Base-by-base conservation (phyloP, 352 stramenopile genomes). In the Globisporangium alternatum region DNA sequence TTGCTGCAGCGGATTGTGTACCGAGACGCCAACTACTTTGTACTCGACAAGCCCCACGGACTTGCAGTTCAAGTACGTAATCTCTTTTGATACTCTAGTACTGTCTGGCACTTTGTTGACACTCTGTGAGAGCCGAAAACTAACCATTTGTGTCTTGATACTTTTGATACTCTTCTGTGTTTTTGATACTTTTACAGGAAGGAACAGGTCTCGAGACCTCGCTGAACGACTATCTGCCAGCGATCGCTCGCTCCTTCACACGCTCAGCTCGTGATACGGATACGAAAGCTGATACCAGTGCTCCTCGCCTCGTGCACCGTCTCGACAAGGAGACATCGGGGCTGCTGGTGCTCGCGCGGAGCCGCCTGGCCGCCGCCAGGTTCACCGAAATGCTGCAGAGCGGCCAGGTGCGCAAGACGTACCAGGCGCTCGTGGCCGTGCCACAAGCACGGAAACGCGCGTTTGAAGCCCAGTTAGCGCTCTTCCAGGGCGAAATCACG, bases 261-360 rank as follows among this genome's bases (percentile, higher is more conserved):
- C 43, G 30, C 8, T 22, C 41, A 21, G 22, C 41, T 28, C 8
- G 8, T 19, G 21, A 3, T 15, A 61, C 3, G 17, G 43, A 39
- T 9, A 10, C 39, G 12, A 7, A 39, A 62, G 3, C 55, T 41
- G 15, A 54, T 2, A 64, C 80, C 21, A 45, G 15, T 54, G 13
- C 77, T 33, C 65, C 80, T 6, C 72, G 71, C 22, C 48, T 90
- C 30, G 83, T 92, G 28, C 83, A 92, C 72, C 81, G 83, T 17
- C 71, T 92, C 47, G 83, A 92, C 56, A 89, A 85, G 37, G 75
- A 86, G 28, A 92, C 81, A 17, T 92, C 83, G 2, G 83, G 83
- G 2, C 21, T 89, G 49, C 52, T 92, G 19, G 81, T 92, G 17
- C 64, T 92, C 9, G 83, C 81, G n/a, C 77, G 83, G 22, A 79